Base-by-base conservation (phyloP, 768 basidiomycete species). In the Butyriboletus loyo region DNA sequence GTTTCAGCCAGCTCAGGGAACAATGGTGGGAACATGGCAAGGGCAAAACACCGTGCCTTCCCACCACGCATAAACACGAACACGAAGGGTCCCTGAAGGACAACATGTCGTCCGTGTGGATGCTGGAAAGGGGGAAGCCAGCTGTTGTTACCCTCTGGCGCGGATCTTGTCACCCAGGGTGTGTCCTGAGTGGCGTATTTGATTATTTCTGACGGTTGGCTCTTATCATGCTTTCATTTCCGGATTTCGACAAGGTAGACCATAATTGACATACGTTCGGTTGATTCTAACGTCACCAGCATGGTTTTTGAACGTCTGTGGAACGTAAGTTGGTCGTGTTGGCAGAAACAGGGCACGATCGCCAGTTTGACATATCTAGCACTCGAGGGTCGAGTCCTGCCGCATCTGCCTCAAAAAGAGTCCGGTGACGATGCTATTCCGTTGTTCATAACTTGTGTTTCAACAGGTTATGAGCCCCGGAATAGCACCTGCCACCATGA, bases 401-500 rank as follows among this genome's bases (percentile, higher is more conserved):
- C 10, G n/a, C n/a, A 39, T 46, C 36, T 6, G 28, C 41, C 46
- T 27, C 37, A 34, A 53, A 49, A 21, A 22, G 51, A 51, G 4
- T 36, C 43, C 27, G 46, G 59, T 55, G 56, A 62, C 54, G 45
- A 46, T 1, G 39, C 36, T 50, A 52, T 57, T 61, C 52, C 58
- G 46, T 25, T 41, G 53, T 41, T 49, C 58, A 64, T 64, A 48
- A 47, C 30, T 43, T 32, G 7, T 22, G 40, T n/a, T 0, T 5
- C 51, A 24, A 43, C 0, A 63, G 64, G 61, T 64, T 61, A 66
- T 64, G 64, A 66, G 64, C 59, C 64, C 59, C 15, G 64, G 42
- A 59, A 64, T 59, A 54, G 21, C 36, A 35, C 36, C 7, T 50
- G 55, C 56, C 62, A 64, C 47, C 47, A 34, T 1, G 48, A n/a